Evolutionary conservation across 805 yeast genomes (phyloP).

Genomic region (Ogataea zsoltii): DNA sequence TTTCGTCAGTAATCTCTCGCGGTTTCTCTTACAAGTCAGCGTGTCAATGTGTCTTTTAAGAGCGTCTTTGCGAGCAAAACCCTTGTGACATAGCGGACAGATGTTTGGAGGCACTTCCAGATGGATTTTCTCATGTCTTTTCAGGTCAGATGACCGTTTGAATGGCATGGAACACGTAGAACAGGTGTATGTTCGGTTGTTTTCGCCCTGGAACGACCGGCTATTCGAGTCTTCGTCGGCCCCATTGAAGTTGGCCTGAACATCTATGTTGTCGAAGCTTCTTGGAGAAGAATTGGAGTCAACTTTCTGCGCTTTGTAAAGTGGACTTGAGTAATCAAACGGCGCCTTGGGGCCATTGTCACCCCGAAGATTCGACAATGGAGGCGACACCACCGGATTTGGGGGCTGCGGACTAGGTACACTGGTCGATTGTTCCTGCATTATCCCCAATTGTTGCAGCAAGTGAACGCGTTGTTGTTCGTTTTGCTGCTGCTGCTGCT

Average conservation of each 20-base stretch:
- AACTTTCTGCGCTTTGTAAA: slow-evolving; percentile 2
- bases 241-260: neutral
- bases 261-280: neutral
- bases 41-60: slow-evolving; percentile 75
- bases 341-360: neutral
- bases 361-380: neutral
- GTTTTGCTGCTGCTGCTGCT: slow-evolving; percentile 10
- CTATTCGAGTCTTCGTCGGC: neutral
- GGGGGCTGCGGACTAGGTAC: neutral
- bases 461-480: slow-evolving; percentile 7
- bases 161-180: slow-evolving; percentile 61
- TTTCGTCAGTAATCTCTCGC: slow-evolving; percentile 46
- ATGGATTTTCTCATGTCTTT: slow-evolving; percentile 77
- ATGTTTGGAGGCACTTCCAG: slow-evolving; percentile 70
- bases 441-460: slow-evolving; percentile 14
- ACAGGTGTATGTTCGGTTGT: slow-evolving; percentile 43
- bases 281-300: slow-evolving; percentile 1
- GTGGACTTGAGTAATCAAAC: neutral
- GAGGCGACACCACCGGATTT: neutral
- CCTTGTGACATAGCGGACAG: slow-evolving; percentile 75
- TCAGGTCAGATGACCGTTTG: slow-evolving; percentile 66
- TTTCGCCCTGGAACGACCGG: neutral
- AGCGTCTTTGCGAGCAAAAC: slow-evolving; percentile 83
- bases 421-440: neutral
- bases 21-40: slow-evolving; percentile 70